These are phyloP conservation scores for Cinchona pubescens DNA, from an alignment of 257 asterid genomes.

Conservation along the genomic window DNA sequence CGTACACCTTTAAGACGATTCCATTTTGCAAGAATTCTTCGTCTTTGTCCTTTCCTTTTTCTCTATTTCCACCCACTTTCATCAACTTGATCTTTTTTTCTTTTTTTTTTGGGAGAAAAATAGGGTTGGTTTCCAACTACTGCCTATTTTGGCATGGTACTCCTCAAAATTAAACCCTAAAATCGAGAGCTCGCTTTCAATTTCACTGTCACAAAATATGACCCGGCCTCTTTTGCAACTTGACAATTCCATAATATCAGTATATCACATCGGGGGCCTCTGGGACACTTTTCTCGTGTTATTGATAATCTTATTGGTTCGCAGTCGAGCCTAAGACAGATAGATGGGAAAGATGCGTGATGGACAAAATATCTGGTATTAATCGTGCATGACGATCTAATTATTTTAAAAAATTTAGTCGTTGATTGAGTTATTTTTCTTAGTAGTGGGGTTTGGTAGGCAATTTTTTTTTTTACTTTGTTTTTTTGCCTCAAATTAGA, in stretches of 20 bases:
- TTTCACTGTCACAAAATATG: too few species aligned
- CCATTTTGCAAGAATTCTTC: slow-evolving; percentile 21
- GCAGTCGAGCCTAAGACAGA: not conserved
- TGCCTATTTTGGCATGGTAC: not conserved
- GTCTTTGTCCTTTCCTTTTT: slow-evolving; percentile 11
- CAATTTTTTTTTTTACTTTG: too few species aligned
- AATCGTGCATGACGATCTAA: not conserved
- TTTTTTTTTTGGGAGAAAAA: not conserved
- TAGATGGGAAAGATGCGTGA: not conserved
- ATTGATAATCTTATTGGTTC: not conserved
- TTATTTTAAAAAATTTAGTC: not conserved
- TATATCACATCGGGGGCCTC: not conserved
- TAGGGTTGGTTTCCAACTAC: not conserved
- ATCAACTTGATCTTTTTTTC: slow-evolving; percentile 36
- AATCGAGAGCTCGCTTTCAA: not conserved
- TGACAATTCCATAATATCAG: slow-evolving; percentile 24
- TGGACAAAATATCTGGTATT: not conserved
- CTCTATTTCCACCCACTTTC: slow-evolving; percentile 33
- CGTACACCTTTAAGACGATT: slow-evolving; percentile 15
- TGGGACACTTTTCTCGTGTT: not conserved
- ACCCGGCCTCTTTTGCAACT: slow-evolving; percentile 22
- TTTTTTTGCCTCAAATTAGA: too few species aligned
- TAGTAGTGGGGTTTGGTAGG: too few species aligned
- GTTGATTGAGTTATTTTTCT: too few species aligned
- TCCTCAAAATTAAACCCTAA: slow-evolving; percentile 26